phyloP scores from a whole-genome alignment of 2,329 filamentous ascomycete genomes.

The Aspergillus tamarii region DNA sequence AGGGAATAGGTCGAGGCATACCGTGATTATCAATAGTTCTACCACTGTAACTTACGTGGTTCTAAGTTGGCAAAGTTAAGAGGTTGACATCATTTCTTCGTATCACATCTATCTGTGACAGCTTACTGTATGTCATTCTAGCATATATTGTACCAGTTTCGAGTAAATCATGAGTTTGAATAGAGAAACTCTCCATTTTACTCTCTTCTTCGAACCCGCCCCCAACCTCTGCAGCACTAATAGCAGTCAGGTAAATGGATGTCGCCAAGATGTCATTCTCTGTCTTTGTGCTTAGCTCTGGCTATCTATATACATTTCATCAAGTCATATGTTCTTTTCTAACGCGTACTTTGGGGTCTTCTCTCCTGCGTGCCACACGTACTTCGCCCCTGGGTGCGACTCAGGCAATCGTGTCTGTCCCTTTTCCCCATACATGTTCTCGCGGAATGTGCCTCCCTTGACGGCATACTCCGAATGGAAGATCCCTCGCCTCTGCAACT shows the following conservation, averaged over 20 bases:
- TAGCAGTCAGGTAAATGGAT: too few species aligned
- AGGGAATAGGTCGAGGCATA: too few species aligned
- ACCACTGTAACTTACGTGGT: rapidly evolving
- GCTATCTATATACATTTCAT: not conserved
- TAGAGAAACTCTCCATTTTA: not conserved
- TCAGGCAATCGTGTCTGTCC: slow-evolving; percentile 35
- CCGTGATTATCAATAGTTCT: too few species aligned
- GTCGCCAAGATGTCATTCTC: too few species aligned
- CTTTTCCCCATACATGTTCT: slow-evolving; percentile 41
- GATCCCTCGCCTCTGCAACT: slow-evolving; percentile 37
- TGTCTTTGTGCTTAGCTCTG: not conserved
- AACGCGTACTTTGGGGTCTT: slow-evolving; percentile 34
- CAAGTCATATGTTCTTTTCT: slow-evolving; percentile 6
- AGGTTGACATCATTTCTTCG: not conserved
- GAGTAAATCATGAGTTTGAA: not conserved
- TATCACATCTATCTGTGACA: rapidly evolving
- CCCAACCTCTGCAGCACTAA: too few species aligned
- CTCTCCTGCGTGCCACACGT: slow-evolving; percentile 40
- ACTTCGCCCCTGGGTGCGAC: slow-evolving; percentile 41
- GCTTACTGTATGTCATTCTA: not conserved
- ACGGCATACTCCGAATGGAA: slow-evolving; percentile 45
- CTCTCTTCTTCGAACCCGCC: too few species aligned
- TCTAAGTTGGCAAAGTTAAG: not conserved
- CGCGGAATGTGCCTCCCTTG: slow-evolving; percentile 41
- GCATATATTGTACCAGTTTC: not conserved